Conservation (phyloP, 495 filamentous ascomycete genomes). For the Gamarada debralockiae region DNA sequence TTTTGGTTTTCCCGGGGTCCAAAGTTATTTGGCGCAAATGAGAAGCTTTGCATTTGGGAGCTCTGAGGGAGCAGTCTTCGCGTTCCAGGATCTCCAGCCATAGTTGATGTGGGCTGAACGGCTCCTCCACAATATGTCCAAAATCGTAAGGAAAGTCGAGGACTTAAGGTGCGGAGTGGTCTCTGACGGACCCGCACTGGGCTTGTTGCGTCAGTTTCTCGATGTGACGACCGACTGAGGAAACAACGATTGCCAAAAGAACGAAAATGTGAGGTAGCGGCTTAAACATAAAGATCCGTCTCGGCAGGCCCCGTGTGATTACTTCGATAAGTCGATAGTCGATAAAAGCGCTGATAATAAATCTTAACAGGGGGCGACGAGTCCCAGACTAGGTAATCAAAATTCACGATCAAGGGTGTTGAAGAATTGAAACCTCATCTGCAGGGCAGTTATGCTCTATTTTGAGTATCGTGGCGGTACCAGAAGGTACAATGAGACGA, state of each 20-base stretch:
- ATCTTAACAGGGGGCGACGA: conserved; percentile 17
- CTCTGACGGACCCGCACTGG: background rate
- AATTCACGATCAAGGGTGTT: conserved; percentile 6
- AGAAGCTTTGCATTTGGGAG: conserved; percentile 51
- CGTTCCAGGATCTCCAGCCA: conserved; percentile 53
- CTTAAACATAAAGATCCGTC: background rate
- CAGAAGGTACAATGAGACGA: background rate
- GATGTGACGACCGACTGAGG: background rate
- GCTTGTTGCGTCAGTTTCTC: background rate
- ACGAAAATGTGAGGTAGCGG: background rate
- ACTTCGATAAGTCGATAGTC: too few species aligned
- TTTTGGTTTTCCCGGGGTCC: conserved; percentile 62
- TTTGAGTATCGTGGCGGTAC: conserved; percentile 9
- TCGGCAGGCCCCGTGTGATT: too few species aligned
- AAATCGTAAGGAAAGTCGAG: background rate
- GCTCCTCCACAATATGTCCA: background rate
- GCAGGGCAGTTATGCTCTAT: conserved; percentile 22
- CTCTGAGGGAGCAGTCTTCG: conserved; percentile 56
- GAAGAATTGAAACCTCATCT: conserved; percentile 15
- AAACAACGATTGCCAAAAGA: background rate
- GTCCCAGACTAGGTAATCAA: conserved; percentile 17
- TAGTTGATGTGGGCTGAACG: conserved; percentile 22
- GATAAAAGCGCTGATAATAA: background rate
- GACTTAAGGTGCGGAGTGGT: too few species aligned
- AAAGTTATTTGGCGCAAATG: conserved; percentile 54